These are phyloP conservation scores for Phaffia australis DNA, from an alignment of 768 basidiomycete species.

Conservation along the genomic window DNA sequence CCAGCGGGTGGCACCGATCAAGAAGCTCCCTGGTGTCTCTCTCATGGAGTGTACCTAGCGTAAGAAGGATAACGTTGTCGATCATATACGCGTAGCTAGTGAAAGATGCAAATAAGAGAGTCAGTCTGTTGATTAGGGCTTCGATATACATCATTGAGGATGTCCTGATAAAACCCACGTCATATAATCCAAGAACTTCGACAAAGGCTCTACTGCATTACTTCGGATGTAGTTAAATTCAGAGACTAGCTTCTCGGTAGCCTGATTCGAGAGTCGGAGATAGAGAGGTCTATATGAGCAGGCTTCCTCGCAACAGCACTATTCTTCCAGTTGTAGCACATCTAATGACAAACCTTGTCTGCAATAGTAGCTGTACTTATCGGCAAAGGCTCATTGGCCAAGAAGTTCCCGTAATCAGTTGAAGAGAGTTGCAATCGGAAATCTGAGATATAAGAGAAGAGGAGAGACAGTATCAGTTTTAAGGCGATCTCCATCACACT, in stretches of 20 bases:
- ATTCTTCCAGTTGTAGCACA: not conserved
- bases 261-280: conserved; percentile 35
- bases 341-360: conserved; percentile 48
- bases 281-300: not conserved
- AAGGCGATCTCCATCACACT: no score
- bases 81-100: conserved; percentile 96
- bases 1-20: conserved; percentile 92
- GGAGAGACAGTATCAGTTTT: not conserved
- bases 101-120: not conserved
- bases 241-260: conserved; percentile 86
- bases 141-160: not conserved
- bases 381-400: conserved; percentile 88
- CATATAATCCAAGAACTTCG: conserved; percentile 93
- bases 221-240: conserved; percentile 90
- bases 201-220: conserved; percentile 81
- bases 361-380: conserved; percentile 87
- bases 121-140: not conserved
- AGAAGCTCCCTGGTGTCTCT: conserved; percentile 93
- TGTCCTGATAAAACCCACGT: conserved; percentile 52
- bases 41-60: conserved; percentile 93
- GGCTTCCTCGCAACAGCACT: not conserved
- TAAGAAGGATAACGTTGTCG: conserved; percentile 94
- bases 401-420: conserved; percentile 97
- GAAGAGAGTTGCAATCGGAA: conserved; percentile 88
- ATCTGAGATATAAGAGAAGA: conserved; percentile 46